These are phyloP conservation scores for Colletotrichum lindemuthianum DNA, from an alignment of 2,329 filamentous ascomycete species.

Conservation along the genomic window DNA sequence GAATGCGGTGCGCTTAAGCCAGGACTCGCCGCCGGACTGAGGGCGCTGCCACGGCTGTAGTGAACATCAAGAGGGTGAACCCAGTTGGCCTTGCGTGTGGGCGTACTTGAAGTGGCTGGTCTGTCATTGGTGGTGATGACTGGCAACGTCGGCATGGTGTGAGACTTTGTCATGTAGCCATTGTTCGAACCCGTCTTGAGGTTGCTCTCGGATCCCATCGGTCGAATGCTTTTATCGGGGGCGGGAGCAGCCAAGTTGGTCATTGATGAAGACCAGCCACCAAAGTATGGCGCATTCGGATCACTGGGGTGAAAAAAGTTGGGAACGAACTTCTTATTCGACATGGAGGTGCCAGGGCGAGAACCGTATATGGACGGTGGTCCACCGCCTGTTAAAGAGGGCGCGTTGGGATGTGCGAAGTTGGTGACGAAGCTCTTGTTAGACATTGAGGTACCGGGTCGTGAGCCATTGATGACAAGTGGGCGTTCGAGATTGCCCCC, in stretches of 20 bases:
- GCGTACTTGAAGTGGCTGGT: constrained; percentile 47
- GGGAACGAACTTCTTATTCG: constrained; percentile 39
- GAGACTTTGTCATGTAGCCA: constrained; percentile 48
- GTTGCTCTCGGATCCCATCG: constrained; percentile 52
- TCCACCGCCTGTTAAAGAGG: constrained; percentile 49
- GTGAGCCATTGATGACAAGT: constrained; percentile 43
- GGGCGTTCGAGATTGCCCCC: constrained; percentile 48
- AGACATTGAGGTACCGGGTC: constrained; percentile 27
- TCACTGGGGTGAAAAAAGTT: constrained; percentile 39
- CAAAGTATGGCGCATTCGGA: constrained; percentile 46
- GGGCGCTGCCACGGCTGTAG: constrained; percentile 42
- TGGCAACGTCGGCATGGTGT: constrained; percentile 43
- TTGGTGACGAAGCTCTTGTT: constrained; percentile 34
- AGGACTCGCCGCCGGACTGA: constrained; percentile 28
- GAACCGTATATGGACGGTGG: constrained; percentile 55
- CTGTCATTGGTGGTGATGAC: constrained; percentile 41
- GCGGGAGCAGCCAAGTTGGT: constrained; percentile 50
- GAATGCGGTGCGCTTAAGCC: constrained; percentile 39
- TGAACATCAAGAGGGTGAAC: constrained; percentile 61
- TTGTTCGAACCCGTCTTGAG: constrained; percentile 50
- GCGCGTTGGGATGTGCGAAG: constrained; percentile 39
- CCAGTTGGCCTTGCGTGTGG: constrained; percentile 49
- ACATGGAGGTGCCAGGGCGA: constrained; percentile 54
- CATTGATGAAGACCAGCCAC: constrained; percentile 55
- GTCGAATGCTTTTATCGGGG: constrained; percentile 44